phyloP scores from a whole-genome alignment of 805 yeast species.

The Kodamaea nitidulidarum region DNA sequence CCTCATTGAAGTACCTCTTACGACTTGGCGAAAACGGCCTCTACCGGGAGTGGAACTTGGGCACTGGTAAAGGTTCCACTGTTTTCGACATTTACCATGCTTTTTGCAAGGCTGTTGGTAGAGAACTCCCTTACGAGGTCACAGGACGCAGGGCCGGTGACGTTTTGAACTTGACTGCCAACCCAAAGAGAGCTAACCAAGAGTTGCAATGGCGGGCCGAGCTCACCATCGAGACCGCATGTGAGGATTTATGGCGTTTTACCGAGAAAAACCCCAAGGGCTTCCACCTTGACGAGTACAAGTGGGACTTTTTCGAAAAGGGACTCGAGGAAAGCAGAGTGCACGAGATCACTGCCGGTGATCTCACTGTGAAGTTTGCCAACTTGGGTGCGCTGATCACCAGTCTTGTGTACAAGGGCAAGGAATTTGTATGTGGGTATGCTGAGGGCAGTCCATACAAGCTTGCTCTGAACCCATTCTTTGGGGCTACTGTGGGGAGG shows the following conservation, averaged over 20 bases:
- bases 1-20: conserved; percentile 50
- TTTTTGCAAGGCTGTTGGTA: conserved; percentile 62
- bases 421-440: conserved; percentile 38
- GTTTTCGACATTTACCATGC: conserved; percentile 68
- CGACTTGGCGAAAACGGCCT: conserved; percentile 34
- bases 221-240: conserved; percentile 55
- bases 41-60: conserved; percentile 77
- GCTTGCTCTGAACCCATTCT: conserved; percentile 41
- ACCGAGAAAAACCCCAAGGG: conserved; percentile 65
- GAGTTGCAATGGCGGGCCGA: conserved; percentile 62
- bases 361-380: conserved; percentile 38
- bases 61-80: conserved; percentile 38
- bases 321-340: conserved; percentile 28
- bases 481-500: conserved; percentile 66
- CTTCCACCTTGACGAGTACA: conserved; percentile 33
- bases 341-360: conserved; percentile 31
- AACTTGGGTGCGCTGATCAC: conserved; percentile 53
- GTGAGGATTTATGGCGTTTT: conserved; percentile 77
- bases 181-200: conserved; percentile 58
- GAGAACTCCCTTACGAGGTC: conserved; percentile 56
- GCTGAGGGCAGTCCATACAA: conserved; percentile 29
- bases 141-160: conserved; percentile 71
- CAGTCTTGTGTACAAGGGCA: conserved; percentile 35
- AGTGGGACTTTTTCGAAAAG: conserved; percentile 27
- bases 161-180: conserved; percentile 70